Conservation (phyloP, 305 asterid genomes). For the Plantago lanceolata region DNA sequence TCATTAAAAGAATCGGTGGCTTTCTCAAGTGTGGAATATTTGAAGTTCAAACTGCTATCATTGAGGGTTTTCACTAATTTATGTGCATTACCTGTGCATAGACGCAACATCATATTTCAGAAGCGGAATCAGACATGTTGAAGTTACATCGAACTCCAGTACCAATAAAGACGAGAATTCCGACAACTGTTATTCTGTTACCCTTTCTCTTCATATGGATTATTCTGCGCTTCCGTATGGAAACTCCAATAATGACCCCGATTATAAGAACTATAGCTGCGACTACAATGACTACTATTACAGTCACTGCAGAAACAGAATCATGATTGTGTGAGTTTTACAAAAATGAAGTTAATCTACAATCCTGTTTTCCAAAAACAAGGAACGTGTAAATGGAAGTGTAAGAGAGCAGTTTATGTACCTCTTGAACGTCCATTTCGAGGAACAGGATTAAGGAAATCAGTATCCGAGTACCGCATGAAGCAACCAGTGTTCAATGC, state of each 20-base stretch:
- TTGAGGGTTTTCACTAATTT: conserved; percentile 48
- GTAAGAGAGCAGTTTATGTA: background rate
- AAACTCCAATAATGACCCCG: conserved; percentile 2
- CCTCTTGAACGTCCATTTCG: conserved; percentile 5
- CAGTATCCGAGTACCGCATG: conserved; percentile 3
- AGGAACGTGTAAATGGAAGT: background rate
- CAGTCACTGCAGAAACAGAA: conserved; percentile 3
- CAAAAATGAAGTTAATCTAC: background rate
- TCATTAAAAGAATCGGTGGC: conserved; percentile 57
- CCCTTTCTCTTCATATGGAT: conserved; percentile 7
- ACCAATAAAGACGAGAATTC: background rate
- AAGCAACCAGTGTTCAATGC: conserved; percentile 6
- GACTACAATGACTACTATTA: background rate
- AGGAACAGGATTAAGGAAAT: conserved; percentile 9
- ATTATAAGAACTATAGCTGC: conserved; percentile 1
- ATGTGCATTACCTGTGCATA: conserved; percentile 40
- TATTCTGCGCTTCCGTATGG: background rate
- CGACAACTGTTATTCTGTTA: background rate
- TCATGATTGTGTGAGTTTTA: background rate
- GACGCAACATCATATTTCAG: background rate
- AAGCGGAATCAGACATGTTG: background rate
- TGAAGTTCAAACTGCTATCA: conserved; percentile 63
- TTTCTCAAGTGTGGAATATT: conserved; percentile 59
- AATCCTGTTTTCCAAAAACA: background rate
- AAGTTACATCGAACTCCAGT: too few relatives aligned